Percentiles rank a stretch among this genome's conserved stretches.
Evolutionary conservation across 192 early-diverging fungal genomes (phyloP).

Genomic region (Coemansia umbellata): DNA sequence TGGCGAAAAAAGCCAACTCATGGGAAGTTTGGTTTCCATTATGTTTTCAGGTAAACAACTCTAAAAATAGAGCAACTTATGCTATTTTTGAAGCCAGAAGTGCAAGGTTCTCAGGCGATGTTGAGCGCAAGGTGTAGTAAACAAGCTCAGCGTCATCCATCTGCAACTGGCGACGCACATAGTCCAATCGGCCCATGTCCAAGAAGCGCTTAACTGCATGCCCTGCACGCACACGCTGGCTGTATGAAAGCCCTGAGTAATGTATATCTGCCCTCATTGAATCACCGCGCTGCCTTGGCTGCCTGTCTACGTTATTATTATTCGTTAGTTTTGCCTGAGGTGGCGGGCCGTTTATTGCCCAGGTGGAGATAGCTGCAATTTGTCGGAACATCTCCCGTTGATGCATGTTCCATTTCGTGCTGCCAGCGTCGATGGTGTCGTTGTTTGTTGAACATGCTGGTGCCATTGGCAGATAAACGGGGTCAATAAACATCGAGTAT

Average conservation of each 20-base stretch:
- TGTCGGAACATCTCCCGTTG: constrained; percentile 58
- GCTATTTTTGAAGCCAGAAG: constrained; percentile 53
- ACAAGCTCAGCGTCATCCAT: constrained; percentile 63
- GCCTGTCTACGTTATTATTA: constrained; percentile 7
- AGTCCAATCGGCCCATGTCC: constrained; percentile 65
- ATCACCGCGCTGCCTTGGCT: too few species aligned
- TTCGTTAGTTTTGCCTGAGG: constrained; percentile 12
- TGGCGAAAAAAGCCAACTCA: not conserved
- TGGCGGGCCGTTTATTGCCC: constrained; percentile 63
- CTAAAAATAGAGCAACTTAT: constrained; percentile 7
- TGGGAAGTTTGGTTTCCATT: too few species aligned
- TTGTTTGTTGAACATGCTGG: constrained; percentile 26
- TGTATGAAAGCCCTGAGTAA: constrained; percentile 65
- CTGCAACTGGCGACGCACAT: constrained; percentile 52
- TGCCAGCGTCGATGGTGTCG: not conserved
- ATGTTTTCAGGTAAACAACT: too few species aligned
- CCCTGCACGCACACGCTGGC: constrained; percentile 62
- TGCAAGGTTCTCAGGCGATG: constrained; percentile 72
- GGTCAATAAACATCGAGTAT: constrained; percentile 69
- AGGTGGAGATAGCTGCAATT: constrained; percentile 69
- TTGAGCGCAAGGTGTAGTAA: constrained; percentile 63
- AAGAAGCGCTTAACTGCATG: constrained; percentile 73
- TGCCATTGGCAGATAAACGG: constrained; percentile 49
- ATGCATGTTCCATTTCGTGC: not conserved
- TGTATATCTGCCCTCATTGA: too few species aligned